Base-by-base conservation (phyloP, 805 yeast genomes). In the Maudiozyma pseudohumilis region DNA sequence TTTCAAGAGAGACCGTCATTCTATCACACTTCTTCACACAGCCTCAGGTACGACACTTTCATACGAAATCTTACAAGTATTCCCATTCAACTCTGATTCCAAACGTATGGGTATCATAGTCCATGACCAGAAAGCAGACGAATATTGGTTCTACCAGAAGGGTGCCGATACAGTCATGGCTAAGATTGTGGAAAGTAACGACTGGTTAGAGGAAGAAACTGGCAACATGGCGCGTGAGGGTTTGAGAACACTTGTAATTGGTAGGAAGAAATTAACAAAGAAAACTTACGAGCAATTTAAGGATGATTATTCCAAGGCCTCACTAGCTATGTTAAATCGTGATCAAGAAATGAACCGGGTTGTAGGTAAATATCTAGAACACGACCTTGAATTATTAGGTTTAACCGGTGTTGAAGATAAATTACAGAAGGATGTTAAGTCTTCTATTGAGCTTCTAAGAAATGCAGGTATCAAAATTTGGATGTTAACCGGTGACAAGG, bases 401-500 rank as follows among this genome's bases (percentile, higher is more conserved):
- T 65, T 92, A 29, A 92, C 98, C 0, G 99, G 99, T 44, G 99
- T 92, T 18, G 99, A 92, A 56, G 99, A 92, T 57, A 84, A 86
- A 55, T 69, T 92, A 34, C 99, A 92, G 56, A 71, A 75, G 40
- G 87, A 89, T 56, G 96, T 94, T 34, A 89, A 89, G 60, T 72
- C 94, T 0, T 85, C 96, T 0, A 78, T 92, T 41, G 99, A 92
- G 64, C 68, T 88, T 25, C 68, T 92, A 47, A 73, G 98, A 49
- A 92, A 94, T 61, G 99, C 97, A 0, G 98, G 97, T 4, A 76
- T 94, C 39, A 88, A 88, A 52, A 92, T 92, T 36, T 92, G 99
- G 99, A 94, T 92, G 98, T 66, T 92, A 34, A 92, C 99, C 0
- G 99, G 99, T 48, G 99, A 92, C 59, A 92, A 92, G 58, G 97